Evolutionary conservation across 805 yeast species (phyloP), one percentile per base, ranked within the genome.

Genomic region (Saccharomyces eubayanus): DNA sequence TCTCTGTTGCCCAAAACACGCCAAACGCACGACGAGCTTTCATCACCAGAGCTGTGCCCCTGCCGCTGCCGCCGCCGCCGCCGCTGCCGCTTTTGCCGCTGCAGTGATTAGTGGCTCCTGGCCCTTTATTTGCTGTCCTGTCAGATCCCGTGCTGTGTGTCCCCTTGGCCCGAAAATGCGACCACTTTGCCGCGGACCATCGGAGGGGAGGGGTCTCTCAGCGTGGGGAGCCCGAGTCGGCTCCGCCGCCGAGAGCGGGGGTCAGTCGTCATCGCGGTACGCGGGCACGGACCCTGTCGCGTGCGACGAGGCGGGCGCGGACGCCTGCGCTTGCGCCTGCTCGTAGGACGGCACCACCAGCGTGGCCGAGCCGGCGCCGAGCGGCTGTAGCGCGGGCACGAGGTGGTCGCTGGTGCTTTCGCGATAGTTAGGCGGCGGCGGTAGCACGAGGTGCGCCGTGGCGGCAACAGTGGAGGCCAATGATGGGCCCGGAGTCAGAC

Each of bases 401-500:
- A 6, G 82, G 79, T 21, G 76, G 70, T 45, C 62, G 27, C 53
- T 56, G 8, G 55, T 45, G 12, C 57, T 41, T 2, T 59, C 62
- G 21, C 50, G 48, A 48, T 60, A 60, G 28, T 57, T 50, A 10
- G 63, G 63, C 12, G 63, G 63, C 14, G 63, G 58, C 16, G 41
- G 46, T 20, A 49, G 49, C 21, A 50, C 50, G 24, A 53, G 53
- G n/a, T 53, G 51, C 28, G 53, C 6, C 31, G 56, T 52, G 31
- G 50, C 24, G 24, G 24, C 24, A 24, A 24, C 51, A 36, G 56
- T 24, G 46, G 49, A 28, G 51, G 54, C 27, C 31, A 53, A 47
- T 20, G 31, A 53, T 46, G 51, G 50, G 31, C 48, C 48, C 31
- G 31, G 40, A 49, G 47, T 52, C 12, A 28, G 27, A 11, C 48